Percentiles rank a stretch among this genome's conserved stretches.
phyloP scores from a whole-genome alignment of 257 asterid genomes.

The Ehretia macrophylla region DNA sequence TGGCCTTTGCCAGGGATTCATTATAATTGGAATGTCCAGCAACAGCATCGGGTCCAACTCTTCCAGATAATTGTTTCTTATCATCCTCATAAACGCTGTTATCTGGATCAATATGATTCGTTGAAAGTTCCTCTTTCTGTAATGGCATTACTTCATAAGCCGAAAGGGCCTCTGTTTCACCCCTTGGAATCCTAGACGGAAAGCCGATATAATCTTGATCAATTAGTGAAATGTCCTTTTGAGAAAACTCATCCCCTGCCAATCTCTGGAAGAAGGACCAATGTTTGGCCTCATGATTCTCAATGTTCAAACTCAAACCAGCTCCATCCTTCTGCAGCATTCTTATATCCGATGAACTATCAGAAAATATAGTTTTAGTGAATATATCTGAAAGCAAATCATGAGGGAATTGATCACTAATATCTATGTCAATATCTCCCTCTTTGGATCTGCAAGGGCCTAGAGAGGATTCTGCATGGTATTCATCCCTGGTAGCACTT shows the following conservation, averaged over 20 bases:
- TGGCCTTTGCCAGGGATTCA: slow-evolving; percentile 33
- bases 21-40: slow-evolving; percentile 36
- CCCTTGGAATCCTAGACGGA: slow-evolving; percentile 50
- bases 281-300: slow-evolving; percentile 79
- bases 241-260: slow-evolving; percentile 77
- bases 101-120: slow-evolving; percentile 32
- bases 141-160: slow-evolving; percentile 51
- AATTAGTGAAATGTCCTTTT: slow-evolving; percentile 77
- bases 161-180: slow-evolving; percentile 51
- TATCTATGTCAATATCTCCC: slow-evolving; percentile 79
- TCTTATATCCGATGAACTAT: slow-evolving; percentile 41
- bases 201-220: slow-evolving; percentile 78
- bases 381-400: slow-evolving; percentile 86
- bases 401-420: slow-evolving; percentile 84
- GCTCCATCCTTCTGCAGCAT: slow-evolving; percentile 58
- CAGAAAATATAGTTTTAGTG: slow-evolving; percentile 68
- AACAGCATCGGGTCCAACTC: slow-evolving; percentile 36
- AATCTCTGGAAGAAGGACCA: slow-evolving; percentile 94
- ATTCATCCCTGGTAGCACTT: slow-evolving; percentile 13
- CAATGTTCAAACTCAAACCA: slow-evolving; percentile 75
- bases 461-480: slow-evolving; percentile 36
- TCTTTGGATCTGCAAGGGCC: slow-evolving; percentile 46
- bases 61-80: slow-evolving; percentile 31
- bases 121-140: slow-evolving; percentile 35
- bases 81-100: slow-evolving; percentile 36